Conservation (phyloP, 1,284 basidiomycete species). For the Rhodotorula sp. region DNA sequence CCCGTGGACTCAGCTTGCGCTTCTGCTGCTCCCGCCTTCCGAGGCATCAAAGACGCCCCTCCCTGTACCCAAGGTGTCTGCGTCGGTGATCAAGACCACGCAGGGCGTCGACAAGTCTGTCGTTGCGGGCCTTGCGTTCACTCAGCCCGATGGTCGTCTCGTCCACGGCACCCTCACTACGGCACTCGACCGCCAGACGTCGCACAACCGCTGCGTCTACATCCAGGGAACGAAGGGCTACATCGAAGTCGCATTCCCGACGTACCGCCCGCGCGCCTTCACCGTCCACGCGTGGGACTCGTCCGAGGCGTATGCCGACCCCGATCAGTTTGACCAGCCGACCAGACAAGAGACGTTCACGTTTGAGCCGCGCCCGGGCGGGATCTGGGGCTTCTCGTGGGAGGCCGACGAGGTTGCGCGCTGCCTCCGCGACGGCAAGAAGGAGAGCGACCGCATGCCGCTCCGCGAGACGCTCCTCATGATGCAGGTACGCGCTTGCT, state of each 20-base stretch:
- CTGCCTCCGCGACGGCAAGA: conserved; percentile 49
- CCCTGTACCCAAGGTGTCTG: conserved; percentile 22
- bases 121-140: conserved; percentile 27
- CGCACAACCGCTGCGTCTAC: conserved; percentile 9
- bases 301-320: conserved; percentile 13
- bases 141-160: conserved; percentile 36
- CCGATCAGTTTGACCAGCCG: conserved; percentile 3
- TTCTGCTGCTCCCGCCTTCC: conserved; percentile 34
- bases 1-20: conserved; percentile 46
- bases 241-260: conserved; percentile 29
- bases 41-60: conserved; percentile 3
- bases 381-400: conserved; percentile 48
- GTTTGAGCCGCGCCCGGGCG: conserved; percentile 24
- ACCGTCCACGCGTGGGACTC: conserved; percentile 18
- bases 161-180: conserved; percentile 45
- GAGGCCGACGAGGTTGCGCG: conserved; percentile 54
- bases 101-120: conserved; percentile 34
- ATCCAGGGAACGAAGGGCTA: conserved; percentile 30
- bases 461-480: conserved; percentile 49
- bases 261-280: conserved; percentile 26
- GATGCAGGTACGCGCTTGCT: conserved; percentile 47
- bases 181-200: conserved; percentile 18
- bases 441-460: conserved; percentile 48
- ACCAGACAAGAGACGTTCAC: conserved; percentile 19
- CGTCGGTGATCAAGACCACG: conserved; percentile 25